phyloP scores from a whole-genome alignment of 495 filamentous ascomycete species.

The Aspergillus nidulans region DNA sequence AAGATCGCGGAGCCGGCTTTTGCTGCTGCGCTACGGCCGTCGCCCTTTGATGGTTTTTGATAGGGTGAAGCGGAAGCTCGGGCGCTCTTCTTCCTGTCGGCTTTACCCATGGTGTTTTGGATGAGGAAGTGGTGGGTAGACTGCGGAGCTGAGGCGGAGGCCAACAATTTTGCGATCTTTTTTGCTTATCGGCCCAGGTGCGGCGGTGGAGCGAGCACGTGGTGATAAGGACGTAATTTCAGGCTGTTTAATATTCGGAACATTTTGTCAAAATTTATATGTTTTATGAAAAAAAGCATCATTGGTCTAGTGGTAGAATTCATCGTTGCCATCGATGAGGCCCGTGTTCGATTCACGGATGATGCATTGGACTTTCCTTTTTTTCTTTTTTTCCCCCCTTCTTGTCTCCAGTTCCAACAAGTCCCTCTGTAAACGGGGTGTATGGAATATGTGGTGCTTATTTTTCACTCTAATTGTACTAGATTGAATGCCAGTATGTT shows the following conservation, averaged over 20 bases:
- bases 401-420: constrained; percentile 69
- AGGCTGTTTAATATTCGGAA: not conserved
- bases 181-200: constrained; percentile 6
- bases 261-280: not conserved
- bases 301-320: constrained; percentile 60
- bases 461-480: too few species aligned
- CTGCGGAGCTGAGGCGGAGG: not conserved
- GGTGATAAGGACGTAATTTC: constrained; percentile 9
- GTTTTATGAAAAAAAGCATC: constrained; percentile 27
- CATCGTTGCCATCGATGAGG: constrained; percentile 57
- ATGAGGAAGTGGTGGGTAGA: not conserved
- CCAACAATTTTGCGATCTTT: not conserved
- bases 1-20: constrained; percentile 39
- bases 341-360: constrained; percentile 57
- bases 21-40: not conserved
- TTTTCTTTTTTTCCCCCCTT: not conserved
- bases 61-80: constrained; percentile 1
- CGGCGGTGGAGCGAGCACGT: not conserved
- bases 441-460: too few species aligned
- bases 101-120: constrained; percentile 8
- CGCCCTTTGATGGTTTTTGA: not conserved
- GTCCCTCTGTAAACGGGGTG: too few species aligned
- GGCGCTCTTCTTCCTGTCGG: not conserved
- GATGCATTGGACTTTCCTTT: constrained; percentile 30
- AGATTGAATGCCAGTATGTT: too few species aligned